Base-by-base conservation (phyloP, 306 rosid genomes). In the Herpetospermum pedunculosum region DNA sequence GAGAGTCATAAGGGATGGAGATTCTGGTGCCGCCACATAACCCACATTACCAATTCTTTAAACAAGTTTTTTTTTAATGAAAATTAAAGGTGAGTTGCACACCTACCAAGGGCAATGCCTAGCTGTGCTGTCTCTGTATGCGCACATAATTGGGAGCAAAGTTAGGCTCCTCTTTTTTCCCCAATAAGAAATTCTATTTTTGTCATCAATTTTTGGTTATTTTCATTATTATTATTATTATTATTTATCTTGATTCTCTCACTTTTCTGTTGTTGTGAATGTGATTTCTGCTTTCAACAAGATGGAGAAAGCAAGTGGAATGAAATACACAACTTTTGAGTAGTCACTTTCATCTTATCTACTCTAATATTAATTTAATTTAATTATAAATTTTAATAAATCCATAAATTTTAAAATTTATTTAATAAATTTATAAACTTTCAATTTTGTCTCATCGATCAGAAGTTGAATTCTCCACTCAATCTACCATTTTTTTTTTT, bases 51-150 rank as follows among this genome's bases (percentile, higher is more conserved):
- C 72, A 2, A 65, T 34, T 15, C 10, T 65, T 38, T 38, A 53
- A 23, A 59, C 19, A 57, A 21, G 5, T 40, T 23, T 40, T 6
- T 12, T 2, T n/a, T 6, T 21, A 2, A 41, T 8, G n/a, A 11
- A 19, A 6, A 2, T n/a, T n/a, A 41, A 67, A 28, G 15, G 38
- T 67, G 53, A 37, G 53, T 29, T 68, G 54, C 73, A 68, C 73
- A 68, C 54, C 73, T 15, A 43, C 73, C 73, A 11, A 47, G 49
- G 19, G 3, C 18, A 23, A 34, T 13, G 67, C 76, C 76, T 12
- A 52, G 52, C 76, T 73, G 76, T 73, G 50, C 50, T 73, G 76
- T 73, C 64, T 73, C 65, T 35, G 44, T 43, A 21, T 73, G 34
- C 65, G 29, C 60, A 35, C 65, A 53, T 50, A 73, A 70, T 70